These are phyloP conservation scores for Pythium dissotocum DNA, from an alignment of 352 stramenopile species.

Conservation along the genomic window DNA sequence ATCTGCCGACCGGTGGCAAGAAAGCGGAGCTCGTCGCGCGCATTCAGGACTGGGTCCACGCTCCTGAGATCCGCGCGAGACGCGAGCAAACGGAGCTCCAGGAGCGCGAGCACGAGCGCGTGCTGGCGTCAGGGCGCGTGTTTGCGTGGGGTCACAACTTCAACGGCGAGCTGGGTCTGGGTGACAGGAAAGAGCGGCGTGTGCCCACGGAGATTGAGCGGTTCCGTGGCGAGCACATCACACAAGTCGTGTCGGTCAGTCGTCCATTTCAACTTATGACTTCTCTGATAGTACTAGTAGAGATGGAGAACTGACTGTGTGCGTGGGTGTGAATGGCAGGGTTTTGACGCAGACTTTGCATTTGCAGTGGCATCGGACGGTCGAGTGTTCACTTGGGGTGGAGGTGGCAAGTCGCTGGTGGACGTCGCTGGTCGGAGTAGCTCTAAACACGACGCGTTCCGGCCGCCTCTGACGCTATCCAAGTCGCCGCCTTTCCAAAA, in stretches of 20 bases:
- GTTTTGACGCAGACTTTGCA: constrained; percentile 66
- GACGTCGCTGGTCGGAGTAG: constrained; percentile 22
- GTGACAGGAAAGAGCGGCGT: constrained; percentile 41
- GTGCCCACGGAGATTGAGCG: constrained; percentile 55
- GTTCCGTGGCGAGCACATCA: constrained; percentile 46
- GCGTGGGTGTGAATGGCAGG: constrained; percentile 25
- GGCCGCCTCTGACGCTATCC: neutral
- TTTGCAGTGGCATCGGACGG: constrained; percentile 83
- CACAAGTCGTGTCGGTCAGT: constrained; percentile 49
- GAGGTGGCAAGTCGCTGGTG: constrained; percentile 50
- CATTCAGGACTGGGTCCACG: constrained; percentile 75
- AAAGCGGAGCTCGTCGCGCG: constrained; percentile 64
- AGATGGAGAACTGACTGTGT: neutral
- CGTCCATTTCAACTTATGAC: neutral
- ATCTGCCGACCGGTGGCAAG: constrained; percentile 48
- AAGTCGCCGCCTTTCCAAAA: neutral
- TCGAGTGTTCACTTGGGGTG: constrained; percentile 90
- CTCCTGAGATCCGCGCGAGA: constrained; percentile 44
- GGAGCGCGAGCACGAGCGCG: constrained; percentile 39
- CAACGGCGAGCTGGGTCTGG: constrained; percentile 62
- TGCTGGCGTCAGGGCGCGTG: constrained; percentile 49
- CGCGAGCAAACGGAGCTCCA: constrained; percentile 37
- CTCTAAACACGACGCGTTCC: neutral
- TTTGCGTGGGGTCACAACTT: constrained; percentile 73
- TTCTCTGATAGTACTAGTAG: neutral